phyloP scores from a whole-genome alignment of 805 yeast species.

The Teunomyces stri region DNA sequence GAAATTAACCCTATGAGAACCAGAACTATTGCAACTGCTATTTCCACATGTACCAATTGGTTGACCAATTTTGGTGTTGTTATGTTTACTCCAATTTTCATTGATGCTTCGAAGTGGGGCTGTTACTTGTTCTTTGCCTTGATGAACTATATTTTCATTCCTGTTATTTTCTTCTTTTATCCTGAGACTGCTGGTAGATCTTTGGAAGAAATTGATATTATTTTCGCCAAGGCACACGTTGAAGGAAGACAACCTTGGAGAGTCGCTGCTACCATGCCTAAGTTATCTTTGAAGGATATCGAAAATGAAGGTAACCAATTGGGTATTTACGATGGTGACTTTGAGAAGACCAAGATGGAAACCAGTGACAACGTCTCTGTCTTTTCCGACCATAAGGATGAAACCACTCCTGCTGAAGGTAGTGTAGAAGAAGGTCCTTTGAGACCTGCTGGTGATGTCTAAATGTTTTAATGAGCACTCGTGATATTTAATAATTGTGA shows the following conservation, averaged over 20 bases:
- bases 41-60: slow-evolving; percentile 38
- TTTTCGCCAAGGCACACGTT: slow-evolving; percentile 58
- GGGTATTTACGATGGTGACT: slow-evolving; percentile 50
- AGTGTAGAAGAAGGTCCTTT: slow-evolving; percentile 6
- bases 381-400: slow-evolving; percentile 11
- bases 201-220: slow-evolving; percentile 51
- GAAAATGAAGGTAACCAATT: slow-evolving; percentile 58
- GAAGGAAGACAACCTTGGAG: slow-evolving; percentile 60
- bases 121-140: slow-evolving; percentile 26
- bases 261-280: slow-evolving; percentile 64
- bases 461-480: background rate
- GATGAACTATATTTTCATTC: slow-evolving; percentile 39
- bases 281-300: slow-evolving; percentile 53
- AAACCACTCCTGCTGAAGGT: slow-evolving; percentile 3
- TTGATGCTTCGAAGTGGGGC: slow-evolving; percentile 23
- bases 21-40: slow-evolving; percentile 35
- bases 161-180: slow-evolving; percentile 53
- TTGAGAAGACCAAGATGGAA: slow-evolving; percentile 37
- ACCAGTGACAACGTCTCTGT: slow-evolving; percentile 27
- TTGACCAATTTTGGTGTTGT: slow-evolving; percentile 35
- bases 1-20: slow-evolving; percentile 37
- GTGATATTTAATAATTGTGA: too few relatives aligned
- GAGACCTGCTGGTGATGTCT: slow-evolving; percentile 1
- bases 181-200: slow-evolving; percentile 45
- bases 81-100: slow-evolving; percentile 34